Evolutionary conservation across 2,329 filamentous ascomycete genomes (phyloP).

Genomic region (Tolypocladium capitatum): DNA sequence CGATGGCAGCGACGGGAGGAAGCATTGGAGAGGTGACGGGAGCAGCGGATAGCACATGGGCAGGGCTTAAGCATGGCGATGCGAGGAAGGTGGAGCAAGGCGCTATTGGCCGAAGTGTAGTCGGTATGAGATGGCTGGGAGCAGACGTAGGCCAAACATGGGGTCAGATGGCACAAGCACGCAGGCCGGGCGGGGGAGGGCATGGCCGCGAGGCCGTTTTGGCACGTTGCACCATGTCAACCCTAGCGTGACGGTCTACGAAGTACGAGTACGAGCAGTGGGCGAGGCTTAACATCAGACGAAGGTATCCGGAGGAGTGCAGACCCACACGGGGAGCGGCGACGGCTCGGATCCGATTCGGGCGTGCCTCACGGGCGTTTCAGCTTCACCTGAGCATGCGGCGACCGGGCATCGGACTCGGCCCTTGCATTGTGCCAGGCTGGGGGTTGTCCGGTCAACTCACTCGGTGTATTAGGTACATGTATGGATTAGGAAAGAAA

Average conservation of each 20-base stretch:
- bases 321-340: background rate
- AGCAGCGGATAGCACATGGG: slow-evolving; percentile 4
- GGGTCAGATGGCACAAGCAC: background rate
- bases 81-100: background rate
- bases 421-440: too few species aligned
- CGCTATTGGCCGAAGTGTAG: background rate
- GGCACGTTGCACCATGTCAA: background rate
- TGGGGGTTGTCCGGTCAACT: too few species aligned
- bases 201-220: background rate
- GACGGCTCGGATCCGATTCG: background rate
- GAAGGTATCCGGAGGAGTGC: background rate
- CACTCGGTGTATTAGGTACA: too few species aligned
- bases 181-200: background rate
- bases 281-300: too few species aligned
- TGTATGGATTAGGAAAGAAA: background rate
- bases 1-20: background rate
- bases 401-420: background rate
- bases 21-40: background rate
- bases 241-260: too few species aligned
- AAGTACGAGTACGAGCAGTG: too few species aligned
- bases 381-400: background rate
- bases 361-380: background rate
- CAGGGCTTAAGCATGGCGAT: background rate
- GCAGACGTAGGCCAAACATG: background rate
- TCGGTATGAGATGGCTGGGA: background rate